Conservation (phyloP, 2,329 filamentous ascomycete genomes). For the Paecilomyces niveus region DNA sequence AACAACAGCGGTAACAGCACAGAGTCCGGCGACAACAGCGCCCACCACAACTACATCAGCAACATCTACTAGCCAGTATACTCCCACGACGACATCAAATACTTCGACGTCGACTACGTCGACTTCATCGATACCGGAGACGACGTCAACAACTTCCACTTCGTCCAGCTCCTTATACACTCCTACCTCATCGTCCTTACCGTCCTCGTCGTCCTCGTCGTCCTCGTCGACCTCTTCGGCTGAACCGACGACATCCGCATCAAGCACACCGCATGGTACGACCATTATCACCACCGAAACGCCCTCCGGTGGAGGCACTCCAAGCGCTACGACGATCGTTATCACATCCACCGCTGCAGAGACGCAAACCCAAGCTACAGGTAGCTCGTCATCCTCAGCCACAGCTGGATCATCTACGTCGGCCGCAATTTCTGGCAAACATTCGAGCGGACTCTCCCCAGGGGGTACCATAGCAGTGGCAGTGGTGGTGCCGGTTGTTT, state of each 20-base stretch:
- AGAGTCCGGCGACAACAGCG: neutral
- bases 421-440: constrained; percentile 15
- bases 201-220: neutral
- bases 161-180: neutral
- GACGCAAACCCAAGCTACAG: constrained; percentile 6
- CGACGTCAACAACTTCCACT: neutral
- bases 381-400: constrained; percentile 16
- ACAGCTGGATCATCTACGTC: constrained; percentile 20
- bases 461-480: constrained; percentile 78
- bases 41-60: neutral
- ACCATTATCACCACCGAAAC: neutral
- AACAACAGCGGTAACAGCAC: neutral
- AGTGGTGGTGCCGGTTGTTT: constrained; percentile 87
- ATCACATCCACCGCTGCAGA: constrained; percentile 13
- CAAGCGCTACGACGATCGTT: constrained; percentile 14
- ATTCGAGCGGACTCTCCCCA: constrained; percentile 31
- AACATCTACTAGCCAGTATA: too few species aligned
- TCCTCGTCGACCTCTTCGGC: neutral
- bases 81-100: neutral
- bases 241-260: neutral
- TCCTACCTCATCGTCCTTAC: neutral
- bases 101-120: neutral
- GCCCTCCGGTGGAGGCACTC: neutral
- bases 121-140: neutral
- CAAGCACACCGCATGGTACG: neutral